phyloP scores from a whole-genome alignment of 768 basidiomycete species.

The Amanita thiersii region DNA sequence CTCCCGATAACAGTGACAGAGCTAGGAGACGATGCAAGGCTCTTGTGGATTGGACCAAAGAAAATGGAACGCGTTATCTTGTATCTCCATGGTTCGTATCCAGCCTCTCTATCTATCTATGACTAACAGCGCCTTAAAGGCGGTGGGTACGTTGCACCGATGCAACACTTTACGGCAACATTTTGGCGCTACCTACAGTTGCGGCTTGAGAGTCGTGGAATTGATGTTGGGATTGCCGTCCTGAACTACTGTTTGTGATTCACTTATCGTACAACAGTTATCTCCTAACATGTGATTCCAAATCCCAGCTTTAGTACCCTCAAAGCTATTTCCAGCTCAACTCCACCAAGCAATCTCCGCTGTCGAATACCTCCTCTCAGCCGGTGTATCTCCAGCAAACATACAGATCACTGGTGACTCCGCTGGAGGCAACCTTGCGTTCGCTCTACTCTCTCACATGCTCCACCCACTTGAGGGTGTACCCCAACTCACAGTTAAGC shows the following conservation, averaged over 20 bases:
- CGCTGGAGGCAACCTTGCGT: conserved; percentile 23
- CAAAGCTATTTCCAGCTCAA: conserved; percentile 22
- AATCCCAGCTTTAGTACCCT: conserved; percentile 21
- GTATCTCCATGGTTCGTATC: conserved; percentile 22
- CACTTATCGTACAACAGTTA: not conserved
- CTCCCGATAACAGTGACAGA: conserved; percentile 18
- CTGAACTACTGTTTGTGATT: conserved; percentile 17
- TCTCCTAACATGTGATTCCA: not conserved
- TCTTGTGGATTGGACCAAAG: conserved; percentile 26
- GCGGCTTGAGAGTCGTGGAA: conserved; percentile 8
- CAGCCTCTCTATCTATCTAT: not conserved
- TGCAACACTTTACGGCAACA: conserved; percentile 11
- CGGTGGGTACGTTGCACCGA: conserved; percentile 19
- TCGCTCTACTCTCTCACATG: conserved; percentile 22
- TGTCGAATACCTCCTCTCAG: conserved; percentile 18
- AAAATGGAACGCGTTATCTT: conserved; percentile 23
- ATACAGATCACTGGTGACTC: conserved; percentile 26
- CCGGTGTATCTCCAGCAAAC: conserved; percentile 16
- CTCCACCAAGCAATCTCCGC: conserved; percentile 19
- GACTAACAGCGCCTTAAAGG: conserved; percentile 13
- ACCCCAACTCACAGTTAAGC: conserved; percentile 8
- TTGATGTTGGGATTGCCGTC: conserved; percentile 16
- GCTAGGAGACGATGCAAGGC: conserved; percentile 17
- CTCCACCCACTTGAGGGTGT: conserved; percentile 20
- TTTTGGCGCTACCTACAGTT: conserved; percentile 19